Base-by-base conservation (phyloP, 2,329 filamentous ascomycete species). In the Microsporum audouinii region DNA sequence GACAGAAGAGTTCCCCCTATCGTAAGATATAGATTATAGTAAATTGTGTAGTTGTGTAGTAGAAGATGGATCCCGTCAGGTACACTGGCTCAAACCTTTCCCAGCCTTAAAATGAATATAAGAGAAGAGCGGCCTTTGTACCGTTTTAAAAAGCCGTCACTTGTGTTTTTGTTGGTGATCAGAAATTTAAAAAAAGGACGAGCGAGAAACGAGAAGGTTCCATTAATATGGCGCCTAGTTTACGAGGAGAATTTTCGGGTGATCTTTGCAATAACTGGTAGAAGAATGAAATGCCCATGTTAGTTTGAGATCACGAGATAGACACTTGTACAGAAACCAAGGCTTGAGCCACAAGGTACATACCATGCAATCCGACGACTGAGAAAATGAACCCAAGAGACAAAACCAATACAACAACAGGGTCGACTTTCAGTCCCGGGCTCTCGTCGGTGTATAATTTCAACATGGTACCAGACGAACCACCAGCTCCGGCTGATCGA, bases 401-500 rank as follows among this genome's bases (percentile, higher is more conserved):
- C 69, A 99, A 82, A 68, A 96, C 94, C 72, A 99, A 83, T 66
- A 99, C 92, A 67, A 99, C 91, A 63, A 99, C 94, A 27, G 94
- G 94, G 76, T 99, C 94, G 66, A 99, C 94, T 81, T 96, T 96
- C 71, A 99, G 81, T 65, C 94, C 94, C 62, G 94, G 94, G 66
- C 89, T 95, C 81, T 99, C 94, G 74, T 99, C 94, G 62, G 94
- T 99, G 85, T 99, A 99, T 51, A 99, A 87, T 77, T 91, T 92
- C 80, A 99, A 82, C 94, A 99, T 99, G 59, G 94, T 99, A 79
- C 90, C 95, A 76, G 88, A 95, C 74, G 91, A 96, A 67, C 94
- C 94, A 68, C 94, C 94, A 17, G 94, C 94, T 69, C 94, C 94
- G 38, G 94, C 94, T 43, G 92, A 86, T 70, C 94, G 85, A 67